Conservation (phyloP, 768 basidiomycete species). For the Pleurotus eryngii region DNA sequence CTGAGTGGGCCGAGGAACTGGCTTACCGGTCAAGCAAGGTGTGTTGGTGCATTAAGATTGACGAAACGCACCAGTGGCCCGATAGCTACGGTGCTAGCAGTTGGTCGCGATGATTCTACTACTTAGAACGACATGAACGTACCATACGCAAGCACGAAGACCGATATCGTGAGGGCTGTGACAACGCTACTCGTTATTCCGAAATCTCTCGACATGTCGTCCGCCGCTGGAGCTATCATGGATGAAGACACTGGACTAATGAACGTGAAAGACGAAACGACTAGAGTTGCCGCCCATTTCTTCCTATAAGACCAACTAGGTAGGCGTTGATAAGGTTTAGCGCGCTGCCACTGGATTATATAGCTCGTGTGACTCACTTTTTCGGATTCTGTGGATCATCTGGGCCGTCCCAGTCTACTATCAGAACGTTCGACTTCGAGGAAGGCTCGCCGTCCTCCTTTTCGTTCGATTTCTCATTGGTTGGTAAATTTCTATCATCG, state of each 20-base stretch:
- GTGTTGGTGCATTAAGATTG: background rate
- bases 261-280: constrained; percentile 67
- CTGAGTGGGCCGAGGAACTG: constrained; percentile 59
- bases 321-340: background rate
- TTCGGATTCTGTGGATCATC: constrained; percentile 33
- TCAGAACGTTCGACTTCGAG: background rate
- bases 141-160: constrained; percentile 56
- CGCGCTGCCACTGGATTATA: background rate
- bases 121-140: constrained; percentile 9
- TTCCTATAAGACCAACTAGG: constrained; percentile 52
- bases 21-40: background rate
- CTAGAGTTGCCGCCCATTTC: constrained; percentile 63
- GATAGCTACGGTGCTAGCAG: constrained; percentile 32
- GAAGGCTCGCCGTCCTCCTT: background rate
- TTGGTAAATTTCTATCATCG: background rate
- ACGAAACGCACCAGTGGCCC: constrained; percentile 38
- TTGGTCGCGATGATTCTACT: too few species aligned
- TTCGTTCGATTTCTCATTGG: background rate
- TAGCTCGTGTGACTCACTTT: constrained; percentile 23
- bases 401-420: constrained; percentile 37
- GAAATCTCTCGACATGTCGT: constrained; percentile 48
- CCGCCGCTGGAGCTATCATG: constrained; percentile 66
- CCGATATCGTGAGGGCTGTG: constrained; percentile 57
- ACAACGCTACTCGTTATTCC: constrained; percentile 47
- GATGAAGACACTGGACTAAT: constrained; percentile 68